phyloP scores from a whole-genome alignment of 129 eudicot species.

The Flaveria ramosissima region DNA sequence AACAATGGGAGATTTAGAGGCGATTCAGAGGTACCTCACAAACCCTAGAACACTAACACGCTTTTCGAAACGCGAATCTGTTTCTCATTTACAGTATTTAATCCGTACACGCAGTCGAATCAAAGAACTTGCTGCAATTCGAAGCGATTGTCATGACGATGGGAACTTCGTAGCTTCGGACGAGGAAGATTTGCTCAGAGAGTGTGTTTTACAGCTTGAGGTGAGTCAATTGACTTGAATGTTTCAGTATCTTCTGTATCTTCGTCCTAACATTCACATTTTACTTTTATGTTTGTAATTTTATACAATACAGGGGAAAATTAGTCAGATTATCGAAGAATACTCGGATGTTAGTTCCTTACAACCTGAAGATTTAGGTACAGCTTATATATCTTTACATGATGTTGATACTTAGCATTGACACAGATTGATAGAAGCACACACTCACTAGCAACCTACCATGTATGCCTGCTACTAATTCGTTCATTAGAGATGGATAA shows the following conservation, averaged over 20 bases:
- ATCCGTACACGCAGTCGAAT: conserved; percentile 40
- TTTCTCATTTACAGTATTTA: background rate
- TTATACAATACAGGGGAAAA: conserved; percentile 38
- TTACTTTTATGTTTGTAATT: background rate
- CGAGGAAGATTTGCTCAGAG: conserved; percentile 38
- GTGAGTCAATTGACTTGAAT: conserved; percentile 29
- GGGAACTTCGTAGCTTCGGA: conserved; percentile 21
- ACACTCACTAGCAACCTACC: background rate
- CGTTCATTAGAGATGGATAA: background rate
- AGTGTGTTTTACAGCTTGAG: conserved; percentile 35
- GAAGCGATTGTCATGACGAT: conserved; percentile 21
- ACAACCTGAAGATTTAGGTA: conserved; percentile 53
- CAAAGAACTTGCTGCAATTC: conserved; percentile 34
- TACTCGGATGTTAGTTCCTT: conserved; percentile 43
- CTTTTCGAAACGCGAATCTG: background rate
- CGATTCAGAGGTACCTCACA: conserved; percentile 42
- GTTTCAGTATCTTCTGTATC: background rate
- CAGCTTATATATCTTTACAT: background rate
- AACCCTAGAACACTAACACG: conserved; percentile 19
- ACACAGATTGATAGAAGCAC: conserved; percentile 2
- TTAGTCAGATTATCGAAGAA: conserved; percentile 39
- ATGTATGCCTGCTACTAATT: conserved; percentile 2
- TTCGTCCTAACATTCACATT: background rate
- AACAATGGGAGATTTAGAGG: conserved; percentile 34
- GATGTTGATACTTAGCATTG: background rate